Percentiles rank a stretch among this genome's conserved stretches.
Evolutionary conservation across 257 asterid species (phyloP).

Genomic region (Petunia axillaris): DNA sequence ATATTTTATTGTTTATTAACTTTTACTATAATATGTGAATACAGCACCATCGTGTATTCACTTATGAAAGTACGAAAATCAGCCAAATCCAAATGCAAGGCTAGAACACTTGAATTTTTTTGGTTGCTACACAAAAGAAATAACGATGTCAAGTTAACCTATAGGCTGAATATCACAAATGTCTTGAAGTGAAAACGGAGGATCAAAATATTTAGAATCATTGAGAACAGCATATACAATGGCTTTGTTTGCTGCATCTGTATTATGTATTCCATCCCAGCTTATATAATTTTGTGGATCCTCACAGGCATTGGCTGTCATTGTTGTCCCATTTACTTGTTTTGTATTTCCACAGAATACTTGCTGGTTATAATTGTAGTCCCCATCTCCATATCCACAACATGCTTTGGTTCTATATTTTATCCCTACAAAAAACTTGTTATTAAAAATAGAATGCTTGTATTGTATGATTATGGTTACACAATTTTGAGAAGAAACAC

Average conservation of each 20-base stretch:
- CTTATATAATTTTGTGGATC: slow-evolving; percentile 74
- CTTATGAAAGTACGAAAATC: too few species aligned
- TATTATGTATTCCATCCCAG: slow-evolving; percentile 82
- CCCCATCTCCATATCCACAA: slow-evolving; percentile 80
- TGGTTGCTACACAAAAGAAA: not conserved
- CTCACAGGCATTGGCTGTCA: slow-evolving; percentile 54
- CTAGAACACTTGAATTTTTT: too few species aligned
- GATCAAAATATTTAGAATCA: slow-evolving; percentile 54
- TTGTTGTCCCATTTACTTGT: slow-evolving; percentile 44
- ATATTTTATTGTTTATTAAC: too few species aligned
- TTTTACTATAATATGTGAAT: too few species aligned
- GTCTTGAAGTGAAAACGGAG: slow-evolving; percentile 51
- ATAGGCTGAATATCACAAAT: slow-evolving; percentile 56
- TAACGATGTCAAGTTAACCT: slow-evolving; percentile 22
- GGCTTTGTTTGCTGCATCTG: slow-evolving; percentile 81
- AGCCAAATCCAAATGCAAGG: too few species aligned
- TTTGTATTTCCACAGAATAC: slow-evolving; percentile 57
- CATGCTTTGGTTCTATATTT: slow-evolving; percentile 73
- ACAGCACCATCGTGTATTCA: too few species aligned
- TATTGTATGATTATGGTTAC: too few species aligned
- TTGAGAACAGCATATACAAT: slow-evolving; percentile 55
- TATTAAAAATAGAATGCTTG: too few species aligned
- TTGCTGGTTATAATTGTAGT: slow-evolving; percentile 53
- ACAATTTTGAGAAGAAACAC: too few species aligned
- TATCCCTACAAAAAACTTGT: slow-evolving; percentile 45